Percentiles rank a stretch among this genome's conserved stretches.
These are phyloP conservation scores for Schoenoplectus triqueter DNA, from an alignment of 202 grass and related monocot species.

Conservation along the genomic window DNA sequence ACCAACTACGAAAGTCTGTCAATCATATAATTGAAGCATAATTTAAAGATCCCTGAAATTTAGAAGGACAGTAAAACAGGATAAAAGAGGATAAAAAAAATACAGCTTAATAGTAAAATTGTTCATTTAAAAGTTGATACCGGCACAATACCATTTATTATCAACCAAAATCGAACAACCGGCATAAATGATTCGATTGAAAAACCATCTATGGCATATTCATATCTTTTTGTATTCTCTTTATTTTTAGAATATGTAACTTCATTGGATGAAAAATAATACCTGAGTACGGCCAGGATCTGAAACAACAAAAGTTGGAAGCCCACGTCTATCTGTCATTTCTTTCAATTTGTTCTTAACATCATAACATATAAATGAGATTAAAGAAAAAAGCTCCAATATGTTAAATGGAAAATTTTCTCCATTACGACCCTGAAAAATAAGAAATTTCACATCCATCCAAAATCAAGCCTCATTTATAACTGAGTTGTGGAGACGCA, in stretches of 20 bases:
- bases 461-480: neutral
- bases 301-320: slow-evolving; percentile 87
- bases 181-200: neutral
- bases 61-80: too few species aligned
- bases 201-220: neutral
- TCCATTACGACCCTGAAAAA: neutral
- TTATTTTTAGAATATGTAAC: neutral
- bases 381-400: neutral
- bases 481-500: neutral
- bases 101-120: slow-evolving; percentile 16
- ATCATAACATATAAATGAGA: slow-evolving; percentile 12
- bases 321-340: slow-evolving; percentile 64
- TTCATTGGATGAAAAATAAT: neutral
- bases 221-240: neutral
- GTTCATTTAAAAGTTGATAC: neutral
- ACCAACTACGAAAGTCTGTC: too few species aligned
- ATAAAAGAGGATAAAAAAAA: neutral
- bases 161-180: neutral
- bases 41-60: too few species aligned
- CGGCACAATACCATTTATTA: neutral
- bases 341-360: slow-evolving; percentile 86
- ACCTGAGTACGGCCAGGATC: slow-evolving; percentile 98
- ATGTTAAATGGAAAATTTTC: neutral
- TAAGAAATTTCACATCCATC: slow-evolving; percentile 1
- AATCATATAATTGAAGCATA: too few species aligned